phyloP scores from a whole-genome alignment of 139 green algal genomes.

The Haematococcus lacustris region DNA sequence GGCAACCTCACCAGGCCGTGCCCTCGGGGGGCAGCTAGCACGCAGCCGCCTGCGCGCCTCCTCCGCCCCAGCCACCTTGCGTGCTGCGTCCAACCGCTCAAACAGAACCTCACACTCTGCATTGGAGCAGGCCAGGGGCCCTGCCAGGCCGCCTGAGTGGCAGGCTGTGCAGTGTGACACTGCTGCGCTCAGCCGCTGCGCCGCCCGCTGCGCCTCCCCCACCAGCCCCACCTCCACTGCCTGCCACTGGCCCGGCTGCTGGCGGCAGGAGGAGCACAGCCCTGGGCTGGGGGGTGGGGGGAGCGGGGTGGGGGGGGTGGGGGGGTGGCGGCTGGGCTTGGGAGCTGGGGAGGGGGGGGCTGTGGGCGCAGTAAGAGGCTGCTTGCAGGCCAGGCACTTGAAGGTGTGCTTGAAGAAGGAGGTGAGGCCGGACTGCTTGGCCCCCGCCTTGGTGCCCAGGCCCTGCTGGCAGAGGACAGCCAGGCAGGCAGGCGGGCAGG shows the following conservation, averaged over 20 bases:
- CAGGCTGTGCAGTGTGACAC: conserved; percentile 43
- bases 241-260: background rate
- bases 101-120: conserved; percentile 57
- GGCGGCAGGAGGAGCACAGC: conserved; percentile 37
- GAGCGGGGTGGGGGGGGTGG: background rate
- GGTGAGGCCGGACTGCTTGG: conserved; percentile 21
- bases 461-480: background rate
- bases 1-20: background rate
- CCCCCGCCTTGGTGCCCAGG: background rate
- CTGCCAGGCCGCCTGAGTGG: conserved; percentile 45
- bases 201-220: conserved; percentile 10
- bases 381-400: conserved; percentile 47
- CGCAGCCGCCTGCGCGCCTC: conserved; percentile 15
- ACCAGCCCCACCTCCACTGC: conserved; percentile 10
- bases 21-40: background rate
- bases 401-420: conserved; percentile 35
- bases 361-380: background rate
- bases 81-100: conserved; percentile 21
- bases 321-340: background rate
- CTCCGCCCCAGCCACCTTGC: conserved; percentile 6
- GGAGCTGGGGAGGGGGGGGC: too few relatives aligned
- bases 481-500: background rate
- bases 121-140: conserved; percentile 58
- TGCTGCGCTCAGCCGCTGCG: conserved; percentile 2
- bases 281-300: conserved; percentile 4